These are phyloP conservation scores for Prototheca cutis DNA, from an alignment of 163 green algal species.

Conservation along the genomic window DNA sequence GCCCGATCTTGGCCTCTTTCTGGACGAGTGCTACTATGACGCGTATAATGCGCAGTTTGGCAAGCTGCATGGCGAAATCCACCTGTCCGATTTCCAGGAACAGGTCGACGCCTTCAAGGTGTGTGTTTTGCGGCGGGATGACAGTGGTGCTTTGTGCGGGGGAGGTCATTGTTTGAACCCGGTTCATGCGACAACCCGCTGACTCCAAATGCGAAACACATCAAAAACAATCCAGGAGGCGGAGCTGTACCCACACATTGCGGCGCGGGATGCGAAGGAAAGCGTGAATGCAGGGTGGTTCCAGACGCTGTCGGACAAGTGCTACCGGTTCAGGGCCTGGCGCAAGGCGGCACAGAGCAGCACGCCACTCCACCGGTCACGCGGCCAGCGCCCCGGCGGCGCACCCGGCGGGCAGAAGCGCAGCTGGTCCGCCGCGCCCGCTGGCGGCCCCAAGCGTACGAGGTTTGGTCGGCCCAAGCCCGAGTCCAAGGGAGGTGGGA, in stretches of 20 bases:
- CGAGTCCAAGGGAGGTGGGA: too few species aligned
- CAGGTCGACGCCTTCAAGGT: constrained; percentile 30
- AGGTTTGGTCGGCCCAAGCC: too few species aligned
- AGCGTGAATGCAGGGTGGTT: constrained; percentile 26
- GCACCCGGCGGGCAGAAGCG: not conserved
- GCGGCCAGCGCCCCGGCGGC: not conserved
- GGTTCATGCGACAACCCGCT: too few species aligned
- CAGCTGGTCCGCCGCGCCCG: not conserved
- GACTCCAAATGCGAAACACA: too few species aligned
- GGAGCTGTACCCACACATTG: constrained; percentile 26
- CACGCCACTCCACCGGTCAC: not conserved
- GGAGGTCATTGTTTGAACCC: too few species aligned
- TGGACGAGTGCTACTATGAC: constrained; percentile 51
- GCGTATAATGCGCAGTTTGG: constrained; percentile 42
- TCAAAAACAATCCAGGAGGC: too few species aligned
- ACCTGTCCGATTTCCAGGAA: constrained; percentile 7
- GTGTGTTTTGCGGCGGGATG: too few species aligned
- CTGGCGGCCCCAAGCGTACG: not conserved
- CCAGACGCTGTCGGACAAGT: not conserved
- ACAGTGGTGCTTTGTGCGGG: too few species aligned
- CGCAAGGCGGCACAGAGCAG: not conserved
- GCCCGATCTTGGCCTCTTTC: constrained; percentile 79
- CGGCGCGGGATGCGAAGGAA: constrained; percentile 15
- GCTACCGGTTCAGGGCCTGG: not conserved
- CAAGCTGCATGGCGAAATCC: constrained; percentile 2